Evolutionary conservation across 2,329 filamentous ascomycete genomes (phyloP).

Genomic region (Sporothrix mexicana): DNA sequence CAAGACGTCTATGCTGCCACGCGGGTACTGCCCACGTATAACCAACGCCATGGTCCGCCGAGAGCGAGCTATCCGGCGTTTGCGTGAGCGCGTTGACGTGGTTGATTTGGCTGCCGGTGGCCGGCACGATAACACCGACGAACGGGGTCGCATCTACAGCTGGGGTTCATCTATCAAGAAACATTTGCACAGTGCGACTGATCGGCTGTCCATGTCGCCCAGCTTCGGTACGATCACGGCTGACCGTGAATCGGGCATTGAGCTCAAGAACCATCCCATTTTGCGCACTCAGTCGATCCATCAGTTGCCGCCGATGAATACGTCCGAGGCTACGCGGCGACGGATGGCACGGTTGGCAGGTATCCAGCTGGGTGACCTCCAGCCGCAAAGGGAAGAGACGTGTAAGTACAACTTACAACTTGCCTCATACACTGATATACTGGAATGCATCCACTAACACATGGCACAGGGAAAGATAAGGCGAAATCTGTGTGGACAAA

Average conservation of each 20-base stretch:
- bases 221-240: conserved; percentile 23
- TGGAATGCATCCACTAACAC: neutral
- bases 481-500: neutral
- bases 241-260: conserved; percentile 34
- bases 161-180: conserved; percentile 39
- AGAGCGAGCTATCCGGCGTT: conserved; percentile 70
- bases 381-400: conserved; percentile 37
- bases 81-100: conserved; percentile 60
- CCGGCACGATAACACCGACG: neutral
- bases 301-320: neutral
- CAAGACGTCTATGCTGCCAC: conserved; percentile 80
- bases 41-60: conserved; percentile 87
- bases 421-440: too few species aligned
- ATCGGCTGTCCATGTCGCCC: conserved; percentile 24
- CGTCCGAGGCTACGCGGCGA: conserved; percentile 37
- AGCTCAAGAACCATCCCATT: conserved; percentile 34
- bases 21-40: conserved; percentile 69
- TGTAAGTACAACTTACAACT: conserved; percentile 4
- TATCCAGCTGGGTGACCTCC: conserved; percentile 35
- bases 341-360: conserved; percentile 45
- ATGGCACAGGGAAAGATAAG: conserved; percentile 21
- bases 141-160: conserved; percentile 31
- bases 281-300: conserved; percentile 13
- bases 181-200: conserved; percentile 35
- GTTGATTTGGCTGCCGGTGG: conserved; percentile 47